Evolutionary conservation across 768 basidiomycete species (phyloP), one percentile per base, ranked within the genome.

Genomic region (Lentinula boryana): DNA sequence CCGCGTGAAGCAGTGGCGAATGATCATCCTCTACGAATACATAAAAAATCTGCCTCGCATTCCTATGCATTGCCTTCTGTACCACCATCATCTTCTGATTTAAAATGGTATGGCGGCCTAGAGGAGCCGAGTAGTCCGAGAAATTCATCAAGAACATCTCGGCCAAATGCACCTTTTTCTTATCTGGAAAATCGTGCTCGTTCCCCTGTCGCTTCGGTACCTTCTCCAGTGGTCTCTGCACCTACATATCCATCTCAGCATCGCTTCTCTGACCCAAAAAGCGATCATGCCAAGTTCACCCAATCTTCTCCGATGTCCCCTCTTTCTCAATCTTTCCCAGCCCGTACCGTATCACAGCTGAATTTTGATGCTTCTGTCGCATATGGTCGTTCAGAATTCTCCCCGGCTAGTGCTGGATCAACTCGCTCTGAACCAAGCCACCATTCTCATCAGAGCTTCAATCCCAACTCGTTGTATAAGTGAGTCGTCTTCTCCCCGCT

Each of bases 21-120:
- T 23, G n/a, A 36, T 27, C 18, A 32, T 40, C 38, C 55, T 43
- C 10, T 46, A 32, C 43, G 46, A 21, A 36, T 58, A 23, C 57
- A 58, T 44, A 58, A 49, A 58, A 58, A 49, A 36, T 48, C 57
- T 21, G 57, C 33, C 49, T 58, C 57, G 48, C 46, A 58, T 44
- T 58, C 57, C 23, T 57, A 43, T 35, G 6, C 13, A 2, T 57
- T 23, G 10, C 18, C 33, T n/a, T 33, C 27, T 13, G 3, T 13
- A 38, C 15, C 16, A 6, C 35, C 13, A 55, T 1, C 56, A 16
- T 18, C 56, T 1, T 21, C 55, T 16, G 38, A 32, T 41, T 16
- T 36, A 0, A 56, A 32, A 15, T 44, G 35, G 55, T 35, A 53
- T 36, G 52, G 52, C 16, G 13, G 12, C 33, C 9, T 31, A 15